A percentile compares a stretch with the other conserved stretches of the same genome.
Evolutionary conservation across 192 early-diverging fungal species (phyloP).

Genomic region (Neocallimastix lanati): DNA sequence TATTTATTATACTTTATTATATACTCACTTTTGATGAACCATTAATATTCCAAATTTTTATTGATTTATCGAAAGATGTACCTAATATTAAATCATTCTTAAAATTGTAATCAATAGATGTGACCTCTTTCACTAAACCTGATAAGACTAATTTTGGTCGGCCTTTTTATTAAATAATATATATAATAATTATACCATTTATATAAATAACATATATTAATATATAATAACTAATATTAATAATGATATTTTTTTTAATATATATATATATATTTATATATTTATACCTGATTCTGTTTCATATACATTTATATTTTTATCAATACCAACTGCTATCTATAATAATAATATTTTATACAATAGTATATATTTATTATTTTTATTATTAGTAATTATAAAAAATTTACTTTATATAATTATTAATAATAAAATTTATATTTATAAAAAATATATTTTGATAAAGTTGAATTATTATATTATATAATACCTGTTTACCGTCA

Average conservation of each 20-base stretch:
- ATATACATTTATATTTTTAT: neutral
- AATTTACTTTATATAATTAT: too few relatives aligned
- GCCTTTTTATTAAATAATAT: neutral
- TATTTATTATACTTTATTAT: neutral
- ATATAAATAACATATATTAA: too few relatives aligned
- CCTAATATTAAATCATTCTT: neutral
- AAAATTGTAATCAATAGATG: neutral
- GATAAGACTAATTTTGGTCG: neutral
- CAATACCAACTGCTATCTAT: neutral
- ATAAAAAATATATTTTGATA: too few relatives aligned
- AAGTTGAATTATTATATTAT: too few relatives aligned
- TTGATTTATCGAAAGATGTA: neutral
- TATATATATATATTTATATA: too few relatives aligned
- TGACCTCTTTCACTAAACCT: neutral
- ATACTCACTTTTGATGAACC: neutral
- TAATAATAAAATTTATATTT: too few relatives aligned
- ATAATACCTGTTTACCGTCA: neutral
- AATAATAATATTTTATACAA: too few relatives aligned
- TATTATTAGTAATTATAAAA: too few relatives aligned
- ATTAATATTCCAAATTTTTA: neutral
- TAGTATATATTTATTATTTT: too few relatives aligned
- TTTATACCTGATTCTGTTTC: neutral
- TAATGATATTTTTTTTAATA: too few relatives aligned
- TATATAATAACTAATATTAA: too few relatives aligned
- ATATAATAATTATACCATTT: too few relatives aligned